Evolutionary conservation across 2,329 filamentous ascomycete genomes (phyloP), one percentile per base, ranked within the genome.

Genomic region (Talaromyces verruculosus): DNA sequence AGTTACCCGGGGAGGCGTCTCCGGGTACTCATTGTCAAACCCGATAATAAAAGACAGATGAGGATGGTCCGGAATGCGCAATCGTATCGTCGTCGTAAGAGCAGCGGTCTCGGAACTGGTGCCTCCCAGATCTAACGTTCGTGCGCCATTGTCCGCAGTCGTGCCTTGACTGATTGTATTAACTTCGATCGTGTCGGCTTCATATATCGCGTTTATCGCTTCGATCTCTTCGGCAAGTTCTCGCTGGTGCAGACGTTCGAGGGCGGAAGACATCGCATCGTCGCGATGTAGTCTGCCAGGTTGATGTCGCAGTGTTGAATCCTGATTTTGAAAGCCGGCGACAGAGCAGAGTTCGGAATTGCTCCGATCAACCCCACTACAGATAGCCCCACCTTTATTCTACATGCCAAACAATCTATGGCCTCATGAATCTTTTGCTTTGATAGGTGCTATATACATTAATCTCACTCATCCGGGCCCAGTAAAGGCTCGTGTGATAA

Each of bases 11-110:
- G 93, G 93, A 5, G 90, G 88, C 1, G 84, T 85, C 67, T 88
- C 84, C 0, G 95, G 94, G 76, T 99, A 99, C 53, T 85, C 79
- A 0, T 77, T 63, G 0, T 92, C 88, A 71, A 98, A 96, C 25
- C 85, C 84, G 47, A 90, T 30, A 80, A 84, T 55, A 79, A 84
- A 79, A 57, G 80, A 75, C 30, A 81, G 67, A 49, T 82, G 77
- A 61, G 68, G 68, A 22, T 86, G 84, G 33, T 85, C 84, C 0
- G 91, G 91, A 1, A 94, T 84, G 61, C 84, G 85, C 60, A 97
- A 84, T 78, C 78, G 89, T 88, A 70, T 85, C 70, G 71, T 79
- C 68, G 76, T 74, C 63, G 69, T 67, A 58, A 68, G 69, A 59
- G 69, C 22, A 28, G 64, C 61, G 17, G 28, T 63, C 10, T 70